Base-by-base conservation (phyloP, 345 rosid species). In the Microthlaspi erraticum region DNA sequence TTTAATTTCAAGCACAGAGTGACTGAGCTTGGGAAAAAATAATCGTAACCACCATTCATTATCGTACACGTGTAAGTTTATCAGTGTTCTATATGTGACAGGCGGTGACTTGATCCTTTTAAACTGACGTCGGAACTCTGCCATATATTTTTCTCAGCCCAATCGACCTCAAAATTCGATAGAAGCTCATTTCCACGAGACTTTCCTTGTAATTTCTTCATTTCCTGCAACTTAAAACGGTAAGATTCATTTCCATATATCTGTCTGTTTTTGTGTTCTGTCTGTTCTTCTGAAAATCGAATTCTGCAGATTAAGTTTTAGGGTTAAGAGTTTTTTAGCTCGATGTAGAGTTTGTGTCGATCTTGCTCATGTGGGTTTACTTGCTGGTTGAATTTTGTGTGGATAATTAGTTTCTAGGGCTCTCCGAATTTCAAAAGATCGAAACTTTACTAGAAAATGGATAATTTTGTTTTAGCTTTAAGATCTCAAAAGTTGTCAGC, bases 401-500 rank as follows among this genome's bases (percentile, higher is more conserved):
- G 59, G 6, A 64, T 46, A 8, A 37, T 36, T 64, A 36, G 8
- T 3, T 55, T 53, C 5, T 55, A 64, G 52, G 60, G 60, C 56
- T 56, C 44, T 46, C 37, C 0, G 10, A 26, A 49, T 39, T 43
- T 41, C 3, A 26, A 33, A 66, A 58, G 48, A 64, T 17, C 18
- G n/a, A 18, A 55, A 38, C 43, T 64, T 43, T 57, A 3, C 10
- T 7, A 8, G n/a, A 44, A 54, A 63, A 7, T 12, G 13, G n/a
- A 17, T 23, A 33, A 3, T 11, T 57, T 38, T 14, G 32, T 59
- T 34, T 66, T 42, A 31, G 16, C 1, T 33, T 59, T 56, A 39
- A 44, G 38, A 52, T 74, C 73, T 53, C 19, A 38, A 10, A 67
- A 60, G 58, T 52, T 67, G 63, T 67, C 51, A 67, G 68, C 51